A percentile compares a stretch with the other conserved stretches of the same genome.
phyloP scores from a whole-genome alignment of 2,329 filamentous ascomycete species.

The Colletotrichum chrysophilum region DNA sequence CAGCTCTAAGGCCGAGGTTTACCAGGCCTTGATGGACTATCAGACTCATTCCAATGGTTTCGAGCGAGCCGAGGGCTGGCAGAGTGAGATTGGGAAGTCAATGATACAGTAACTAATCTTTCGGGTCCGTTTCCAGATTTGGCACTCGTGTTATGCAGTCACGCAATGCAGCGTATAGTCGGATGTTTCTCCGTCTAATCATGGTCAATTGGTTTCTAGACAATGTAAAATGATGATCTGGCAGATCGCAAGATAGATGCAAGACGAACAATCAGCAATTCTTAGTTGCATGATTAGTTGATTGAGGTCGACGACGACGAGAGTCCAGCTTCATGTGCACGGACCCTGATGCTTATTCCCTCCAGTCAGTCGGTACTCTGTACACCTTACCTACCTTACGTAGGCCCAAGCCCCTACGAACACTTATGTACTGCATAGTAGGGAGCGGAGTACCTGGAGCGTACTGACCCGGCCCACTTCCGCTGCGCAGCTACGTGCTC shows the following conservation, averaged over 20 bases:
- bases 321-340: background rate
- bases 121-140: background rate
- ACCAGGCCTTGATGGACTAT: conserved; percentile 79
- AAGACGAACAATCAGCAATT: background rate
- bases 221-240: background rate
- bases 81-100: conserved; percentile 84
- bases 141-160: background rate
- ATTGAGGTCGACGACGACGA: background rate
- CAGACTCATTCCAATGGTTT: conserved; percentile 78
- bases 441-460: background rate
- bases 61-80: conserved; percentile 79
- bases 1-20: conserved; percentile 72
- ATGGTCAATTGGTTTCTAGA: background rate
- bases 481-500: background rate
- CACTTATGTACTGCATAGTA: no score
- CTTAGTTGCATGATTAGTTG: background rate
- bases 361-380: no score
- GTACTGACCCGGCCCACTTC: background rate
- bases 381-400: no score
- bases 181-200: background rate
- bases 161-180: background rate
- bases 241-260: background rate
- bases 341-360: background rate
- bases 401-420: background rate
- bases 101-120: conserved; percentile 53